Base-by-base conservation (phyloP, 164 flowering plant genomes). In the Hamamelis virginiana region DNA sequence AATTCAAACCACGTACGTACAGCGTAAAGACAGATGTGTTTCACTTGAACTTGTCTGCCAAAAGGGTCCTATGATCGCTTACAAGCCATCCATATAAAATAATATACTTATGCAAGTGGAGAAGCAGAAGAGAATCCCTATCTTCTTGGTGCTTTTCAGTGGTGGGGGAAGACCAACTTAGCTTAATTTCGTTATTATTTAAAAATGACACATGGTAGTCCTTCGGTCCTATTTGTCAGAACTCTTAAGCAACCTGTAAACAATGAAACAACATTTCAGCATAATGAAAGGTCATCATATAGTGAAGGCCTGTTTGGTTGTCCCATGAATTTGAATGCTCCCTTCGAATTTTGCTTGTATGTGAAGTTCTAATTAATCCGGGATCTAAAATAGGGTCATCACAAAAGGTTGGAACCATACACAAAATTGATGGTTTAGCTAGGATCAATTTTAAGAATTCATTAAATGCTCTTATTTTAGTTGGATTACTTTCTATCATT, bases 1-100 rank as follows among this genome's bases (percentile, higher is more conserved):
- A 64, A 63, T 9, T 55, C 13, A 11, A 55, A 21, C 21, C 10
- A 55, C 58, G n/a, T n/a, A n/a, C n/a, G n/a, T n/a, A n/a, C n/a
- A 21, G 46, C 26, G 55, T 33, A 11, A 41, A 41, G 77, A 69
- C 72, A 74, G 69, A 74, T 69, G 66, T 69, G 67, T 33, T 63
- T 67, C 68, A 68, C 72, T 68, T 68, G 43, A 68, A 65, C 52
- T 74, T 74, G 72, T 74, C 65, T 63, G 53, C 67, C 58, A 33
- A 33, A 66, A 47, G 59, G 21, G 23, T 21, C 3, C 22, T 38
- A 59, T 59, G 63, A 38, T 60, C 44, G 41, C 50, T 41, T 15
- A 23, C 4, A 43, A 70, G 48, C 75, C 66, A 52, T 62, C 50
- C 69, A 67, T 46, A 60, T 72, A 60, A 51, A 60, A 46, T 26